Conservation (phyloP, 371 early-diverging fungal genomes). For the Mortierella sp. region DNA sequence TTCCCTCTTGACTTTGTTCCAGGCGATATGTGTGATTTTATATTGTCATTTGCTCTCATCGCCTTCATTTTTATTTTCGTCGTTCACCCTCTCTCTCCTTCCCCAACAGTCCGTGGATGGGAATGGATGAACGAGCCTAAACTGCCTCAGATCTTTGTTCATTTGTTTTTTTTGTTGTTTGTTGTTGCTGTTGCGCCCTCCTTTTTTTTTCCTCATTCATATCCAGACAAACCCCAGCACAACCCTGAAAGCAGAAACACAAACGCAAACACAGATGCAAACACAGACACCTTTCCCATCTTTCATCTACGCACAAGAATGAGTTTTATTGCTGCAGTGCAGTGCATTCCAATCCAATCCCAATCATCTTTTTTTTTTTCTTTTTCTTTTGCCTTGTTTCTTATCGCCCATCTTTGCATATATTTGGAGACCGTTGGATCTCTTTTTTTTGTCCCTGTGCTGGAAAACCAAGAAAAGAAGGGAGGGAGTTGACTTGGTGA, state of each 20-base stretch:
- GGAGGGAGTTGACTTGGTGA: neutral
- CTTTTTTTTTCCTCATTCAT: neutral
- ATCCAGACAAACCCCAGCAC: neutral
- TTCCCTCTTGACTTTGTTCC: neutral
- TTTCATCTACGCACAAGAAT: neutral
- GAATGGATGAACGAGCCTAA: neutral
- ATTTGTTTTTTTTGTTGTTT: neutral
- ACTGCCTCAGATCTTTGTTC: neutral
- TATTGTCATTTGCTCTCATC: neutral
- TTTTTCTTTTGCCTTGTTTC: neutral
- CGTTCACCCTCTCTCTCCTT: neutral
- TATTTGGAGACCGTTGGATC: neutral
- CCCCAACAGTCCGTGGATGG: conserved; percentile 6
- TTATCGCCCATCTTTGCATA: conserved; percentile 4
- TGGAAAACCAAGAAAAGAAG: neutral
- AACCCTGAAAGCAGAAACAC: neutral
- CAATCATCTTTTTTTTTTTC: neutral
- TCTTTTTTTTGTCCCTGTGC: neutral
- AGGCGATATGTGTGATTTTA: neutral
- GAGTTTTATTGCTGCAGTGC: neutral
- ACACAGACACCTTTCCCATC: neutral
- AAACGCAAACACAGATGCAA: neutral
- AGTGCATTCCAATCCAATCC: neutral
- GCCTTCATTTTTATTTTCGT: neutral
- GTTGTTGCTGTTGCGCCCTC: neutral